Evolutionary conservation across 768 basidiomycete species (phyloP), one percentile per base, ranked within the genome.

Genomic region (Amanita phalloides): DNA sequence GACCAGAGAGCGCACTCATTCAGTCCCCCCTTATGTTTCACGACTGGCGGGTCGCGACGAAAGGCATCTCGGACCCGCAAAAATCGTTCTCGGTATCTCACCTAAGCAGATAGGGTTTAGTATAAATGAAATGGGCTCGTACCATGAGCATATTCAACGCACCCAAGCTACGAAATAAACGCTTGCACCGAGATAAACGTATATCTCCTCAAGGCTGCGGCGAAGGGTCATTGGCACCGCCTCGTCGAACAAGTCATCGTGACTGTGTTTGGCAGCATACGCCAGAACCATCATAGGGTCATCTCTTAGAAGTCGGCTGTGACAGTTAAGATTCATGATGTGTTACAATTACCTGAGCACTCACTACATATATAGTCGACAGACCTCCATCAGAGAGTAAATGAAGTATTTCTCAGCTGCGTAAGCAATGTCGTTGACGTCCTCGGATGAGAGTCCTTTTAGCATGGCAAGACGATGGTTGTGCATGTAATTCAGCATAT

Each of bases 401-500:
- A 52, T 25, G 11, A 33, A 30, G 41, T 45, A 45, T 17, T 51
- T 51, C 35, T 47, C 46, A 13, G 26, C 46, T 21, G 46, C 46
- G 9, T 33, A 14, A 11, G 23, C 46, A 20, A 35, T 14, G 17
- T 47, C 20, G 8, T 17, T 21, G 33, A 35, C 21, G 20, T 14
- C 14, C 10, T n/a, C 10, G 4, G 17, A 10, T 2, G 25, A 28
- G 6, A 45, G 7, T 14, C 33, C 28, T 9, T 39, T 10, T 3
- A 44, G n/a, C 25, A 3, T 17, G 17, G 14, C 9, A 21, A 35
- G 50, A 21, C 42, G 30, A 11, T 13, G n/a, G 21, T 51, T 44
- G 42, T 44, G 50, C 50, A 51, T 44, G 26, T 35, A 51, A 11
- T n/a, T 17, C 6, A 51, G 30, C n/a, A 51, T 28, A 6, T 44